Percentiles rank a stretch among this genome's conserved stretches.
These are phyloP conservation scores for Friedmanniomyces endolithicus DNA, from an alignment of 495 filamentous ascomycete species.

Conservation along the genomic window DNA sequence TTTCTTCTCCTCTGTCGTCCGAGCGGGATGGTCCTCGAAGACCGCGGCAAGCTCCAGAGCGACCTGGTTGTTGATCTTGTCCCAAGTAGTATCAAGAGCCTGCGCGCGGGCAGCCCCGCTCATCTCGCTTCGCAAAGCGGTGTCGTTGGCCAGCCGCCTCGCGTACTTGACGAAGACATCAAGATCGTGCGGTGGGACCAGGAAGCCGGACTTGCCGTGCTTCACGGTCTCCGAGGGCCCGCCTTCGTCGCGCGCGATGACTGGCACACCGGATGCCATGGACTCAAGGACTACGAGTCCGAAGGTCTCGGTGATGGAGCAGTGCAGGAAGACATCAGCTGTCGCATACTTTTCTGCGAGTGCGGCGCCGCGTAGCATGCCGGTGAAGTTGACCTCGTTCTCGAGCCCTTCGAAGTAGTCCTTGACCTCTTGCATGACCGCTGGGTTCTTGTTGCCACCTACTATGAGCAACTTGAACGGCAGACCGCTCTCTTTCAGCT, in stretches of 20 bases:
- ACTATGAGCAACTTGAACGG: conserved; percentile 49
- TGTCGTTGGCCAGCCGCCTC: conserved; percentile 32
- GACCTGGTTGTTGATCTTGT: conserved; percentile 49
- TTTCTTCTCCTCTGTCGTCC: conserved; percentile 6
- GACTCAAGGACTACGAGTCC: conserved; percentile 52
- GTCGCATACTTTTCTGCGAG: conserved; percentile 47
- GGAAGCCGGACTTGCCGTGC: conserved; percentile 43
- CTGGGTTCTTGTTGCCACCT: conserved; percentile 47
- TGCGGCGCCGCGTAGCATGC: conserved; percentile 41
- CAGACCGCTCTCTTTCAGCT: conserved; percentile 40
- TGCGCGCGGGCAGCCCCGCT: conserved; percentile 34
- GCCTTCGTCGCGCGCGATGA: conserved; percentile 51
- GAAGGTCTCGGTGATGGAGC: conserved; percentile 55
- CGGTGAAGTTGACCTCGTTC: conserved; percentile 45
- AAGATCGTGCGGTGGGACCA: conserved; percentile 43
- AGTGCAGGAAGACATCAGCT: conserved; percentile 51
- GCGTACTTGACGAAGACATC: conserved; percentile 40
- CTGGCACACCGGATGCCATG: conserved; percentile 53
- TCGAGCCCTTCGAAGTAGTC: conserved; percentile 37
- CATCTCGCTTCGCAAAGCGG: conserved; percentile 29
- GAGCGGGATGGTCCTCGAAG: conserved; percentile 29
- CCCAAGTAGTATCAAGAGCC: conserved; percentile 50
- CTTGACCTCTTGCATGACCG: conserved; percentile 43
- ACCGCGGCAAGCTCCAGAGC: conserved; percentile 45
- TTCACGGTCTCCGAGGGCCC: conserved; percentile 51